Conservation (phyloP, 176 grass and related monocot species). For the Areca catechu region DNA sequence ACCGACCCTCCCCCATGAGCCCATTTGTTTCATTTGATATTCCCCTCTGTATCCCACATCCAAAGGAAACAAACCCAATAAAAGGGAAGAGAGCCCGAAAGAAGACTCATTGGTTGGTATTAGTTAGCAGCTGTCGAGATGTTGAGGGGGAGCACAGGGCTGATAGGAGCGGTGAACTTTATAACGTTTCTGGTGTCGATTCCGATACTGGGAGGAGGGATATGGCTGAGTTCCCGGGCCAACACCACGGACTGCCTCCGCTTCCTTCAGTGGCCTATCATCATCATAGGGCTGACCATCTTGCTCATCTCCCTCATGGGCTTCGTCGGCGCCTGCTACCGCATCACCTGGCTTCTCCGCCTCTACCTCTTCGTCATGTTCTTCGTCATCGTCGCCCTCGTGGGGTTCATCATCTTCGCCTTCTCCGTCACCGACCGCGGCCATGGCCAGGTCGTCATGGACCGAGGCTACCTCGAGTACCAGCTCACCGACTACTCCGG, state of each 20-base stretch:
- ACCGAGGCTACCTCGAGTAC: slow-evolving; percentile 67
- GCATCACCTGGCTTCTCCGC: slow-evolving; percentile 75
- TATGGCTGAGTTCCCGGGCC: slow-evolving; percentile 65
- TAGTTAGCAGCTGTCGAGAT: slow-evolving; percentile 21
- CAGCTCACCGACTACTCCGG: slow-evolving; percentile 83
- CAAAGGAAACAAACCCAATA: background rate
- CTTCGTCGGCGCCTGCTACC: slow-evolving; percentile 87
- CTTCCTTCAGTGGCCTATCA: slow-evolving; percentile 97
- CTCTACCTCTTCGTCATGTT: slow-evolving; percentile 99
- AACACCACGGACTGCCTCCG: slow-evolving; percentile 86
- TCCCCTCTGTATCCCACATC: no score
- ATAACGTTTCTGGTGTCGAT: slow-evolving; percentile 77
- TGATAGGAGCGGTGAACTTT: slow-evolving; percentile 76
- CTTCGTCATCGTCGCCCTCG: slow-evolving; percentile 73
- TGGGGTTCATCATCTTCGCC: slow-evolving; percentile 97
- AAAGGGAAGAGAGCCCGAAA: no score
- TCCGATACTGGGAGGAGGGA: slow-evolving; percentile 81
- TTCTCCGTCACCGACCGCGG: slow-evolving; percentile 93
- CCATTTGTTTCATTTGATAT: no score
- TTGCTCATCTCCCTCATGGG: slow-evolving; percentile 80
- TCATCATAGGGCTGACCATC: slow-evolving; percentile 55
- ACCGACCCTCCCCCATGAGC: background rate
- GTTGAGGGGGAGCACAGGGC: slow-evolving; percentile 41
- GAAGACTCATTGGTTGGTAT: no score
- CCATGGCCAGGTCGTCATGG: slow-evolving; percentile 67